Conservation (phyloP, 768 basidiomycete genomes). For the Ephemerocybe angulata region DNA sequence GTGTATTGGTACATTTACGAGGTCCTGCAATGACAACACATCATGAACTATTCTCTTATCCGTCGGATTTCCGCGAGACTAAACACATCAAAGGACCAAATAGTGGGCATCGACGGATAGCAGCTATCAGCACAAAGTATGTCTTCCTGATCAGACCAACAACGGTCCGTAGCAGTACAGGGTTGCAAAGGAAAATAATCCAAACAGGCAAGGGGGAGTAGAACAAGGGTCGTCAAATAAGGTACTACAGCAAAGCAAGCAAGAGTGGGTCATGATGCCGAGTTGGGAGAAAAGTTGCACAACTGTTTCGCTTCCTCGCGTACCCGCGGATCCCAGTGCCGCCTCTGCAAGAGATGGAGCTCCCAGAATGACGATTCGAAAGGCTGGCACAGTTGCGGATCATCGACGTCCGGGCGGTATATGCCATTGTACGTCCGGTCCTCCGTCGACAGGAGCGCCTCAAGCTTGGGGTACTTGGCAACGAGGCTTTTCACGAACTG, state of each 20-base stretch:
- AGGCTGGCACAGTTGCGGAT: constrained; percentile 78
- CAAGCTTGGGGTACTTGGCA: constrained; percentile 74
- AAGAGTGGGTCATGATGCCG: constrained; percentile 4
- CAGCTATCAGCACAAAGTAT: too few relatives aligned
- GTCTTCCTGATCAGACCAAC: too few relatives aligned
- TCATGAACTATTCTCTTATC: neutral
- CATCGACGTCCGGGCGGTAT: constrained; percentile 82
- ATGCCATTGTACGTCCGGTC: constrained; percentile 83
- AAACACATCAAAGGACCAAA: too few relatives aligned
- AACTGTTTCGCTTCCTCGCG: constrained; percentile 62
- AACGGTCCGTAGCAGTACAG: too few relatives aligned
- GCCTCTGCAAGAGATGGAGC: constrained; percentile 55
- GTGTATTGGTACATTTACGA: constrained; percentile 7
- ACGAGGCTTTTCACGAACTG: constrained; percentile 72
- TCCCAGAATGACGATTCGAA: constrained; percentile 90
- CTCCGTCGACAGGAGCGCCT: constrained; percentile 80
- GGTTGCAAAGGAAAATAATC: too few relatives aligned
- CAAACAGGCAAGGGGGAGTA: too few relatives aligned
- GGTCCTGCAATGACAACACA: neutral
- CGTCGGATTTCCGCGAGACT: too few relatives aligned
- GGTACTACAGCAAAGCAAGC: too few relatives aligned
- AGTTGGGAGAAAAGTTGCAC: constrained; percentile 40
- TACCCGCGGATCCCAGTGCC: constrained; percentile 66
- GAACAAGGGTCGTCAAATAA: too few relatives aligned
- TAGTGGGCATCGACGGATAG: too few relatives aligned